These are phyloP conservation scores for Tephrocybe rancida DNA, from an alignment of 768 basidiomycete species.

Conservation along the genomic window DNA sequence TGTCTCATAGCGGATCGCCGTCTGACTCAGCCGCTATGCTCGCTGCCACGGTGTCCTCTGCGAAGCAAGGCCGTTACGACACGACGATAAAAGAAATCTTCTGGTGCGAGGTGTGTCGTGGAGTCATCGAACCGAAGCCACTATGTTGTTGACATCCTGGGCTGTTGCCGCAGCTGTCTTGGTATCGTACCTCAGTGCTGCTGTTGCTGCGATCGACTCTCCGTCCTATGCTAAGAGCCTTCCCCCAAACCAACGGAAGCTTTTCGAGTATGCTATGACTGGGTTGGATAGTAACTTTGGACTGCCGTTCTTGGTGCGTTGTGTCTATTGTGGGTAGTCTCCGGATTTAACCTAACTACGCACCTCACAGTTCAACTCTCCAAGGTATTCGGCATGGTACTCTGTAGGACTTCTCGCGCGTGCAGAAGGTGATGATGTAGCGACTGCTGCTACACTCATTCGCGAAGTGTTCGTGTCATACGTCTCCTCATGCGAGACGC, in stretches of 20 bases:
- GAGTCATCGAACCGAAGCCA: too few relatives aligned
- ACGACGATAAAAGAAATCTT: too few relatives aligned
- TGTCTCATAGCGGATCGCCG: too few relatives aligned
- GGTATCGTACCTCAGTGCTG: too few relatives aligned
- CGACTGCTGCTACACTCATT: constrained; percentile 21
- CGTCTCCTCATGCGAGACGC: neutral
- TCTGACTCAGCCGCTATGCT: too few relatives aligned
- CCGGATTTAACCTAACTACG: neutral
- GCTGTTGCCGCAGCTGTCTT: too few relatives aligned
- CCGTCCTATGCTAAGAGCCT: constrained; percentile 22
- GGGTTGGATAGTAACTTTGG: constrained; percentile 27
- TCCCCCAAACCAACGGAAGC: constrained; percentile 18
- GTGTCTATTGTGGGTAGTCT: neutral
- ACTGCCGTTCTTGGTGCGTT: constrained; percentile 26
- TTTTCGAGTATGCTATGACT: constrained; percentile 26
- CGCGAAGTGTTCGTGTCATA: constrained; percentile 21
- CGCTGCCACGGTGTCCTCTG: too few relatives aligned
- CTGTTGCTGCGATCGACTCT: too few relatives aligned
- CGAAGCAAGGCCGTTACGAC: too few relatives aligned
- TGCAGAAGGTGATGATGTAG: constrained; percentile 24
- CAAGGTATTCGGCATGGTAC: constrained; percentile 32
- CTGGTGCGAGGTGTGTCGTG: too few relatives aligned
- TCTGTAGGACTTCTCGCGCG: constrained; percentile 29
- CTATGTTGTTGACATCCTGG: too few relatives aligned
- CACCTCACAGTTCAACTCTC: constrained; percentile 25